Percentiles rank a stretch among this genome's conserved stretches.
These are phyloP conservation scores for Fusarium sp. DNA, from an alignment of 2,329 filamentous ascomycete species.

Conservation along the genomic window DNA sequence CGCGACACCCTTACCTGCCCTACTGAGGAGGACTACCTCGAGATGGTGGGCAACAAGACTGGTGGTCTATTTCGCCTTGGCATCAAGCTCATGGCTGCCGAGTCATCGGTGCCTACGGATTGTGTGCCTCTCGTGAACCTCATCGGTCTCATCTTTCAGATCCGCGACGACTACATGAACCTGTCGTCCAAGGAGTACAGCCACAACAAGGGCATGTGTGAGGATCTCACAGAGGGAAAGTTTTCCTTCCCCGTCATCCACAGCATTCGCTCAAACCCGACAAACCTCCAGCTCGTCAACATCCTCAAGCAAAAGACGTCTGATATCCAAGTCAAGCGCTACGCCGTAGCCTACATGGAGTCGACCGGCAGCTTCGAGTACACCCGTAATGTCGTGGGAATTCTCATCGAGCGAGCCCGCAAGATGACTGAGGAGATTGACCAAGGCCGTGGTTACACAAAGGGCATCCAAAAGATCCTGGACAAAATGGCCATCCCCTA, in stretches of 20 bases:
- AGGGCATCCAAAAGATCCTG: constrained; percentile 70
- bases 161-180: constrained; percentile 94
- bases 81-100: constrained; percentile 87
- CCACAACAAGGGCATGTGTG: constrained; percentile 89
- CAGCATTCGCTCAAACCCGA: constrained; percentile 78
- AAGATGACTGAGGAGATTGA: constrained; percentile 71
- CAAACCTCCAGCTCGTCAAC: constrained; percentile 82
- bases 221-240: constrained; percentile 96
- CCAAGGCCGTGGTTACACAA: constrained; percentile 62
- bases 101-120: constrained; percentile 65
- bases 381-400: constrained; percentile 70
- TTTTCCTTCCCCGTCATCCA: constrained; percentile 97
- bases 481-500: constrained; percentile 64
- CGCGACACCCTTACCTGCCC: constrained; percentile 83
- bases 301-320: constrained; percentile 90
- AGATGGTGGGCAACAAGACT: constrained; percentile 93
- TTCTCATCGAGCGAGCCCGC: constrained; percentile 70
- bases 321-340: constrained; percentile 87
- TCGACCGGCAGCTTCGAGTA: constrained; percentile 89
- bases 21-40: constrained; percentile 87
- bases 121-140: constrained; percentile 85
- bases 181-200: constrained; percentile 77
- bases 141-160: constrained; percentile 87
- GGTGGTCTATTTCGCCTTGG: constrained; percentile 85
- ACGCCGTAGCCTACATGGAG: constrained; percentile 92